These are phyloP conservation scores for Xylaria sp. DNA, from an alignment of 2,329 filamentous ascomycete genomes.

Conservation along the genomic window DNA sequence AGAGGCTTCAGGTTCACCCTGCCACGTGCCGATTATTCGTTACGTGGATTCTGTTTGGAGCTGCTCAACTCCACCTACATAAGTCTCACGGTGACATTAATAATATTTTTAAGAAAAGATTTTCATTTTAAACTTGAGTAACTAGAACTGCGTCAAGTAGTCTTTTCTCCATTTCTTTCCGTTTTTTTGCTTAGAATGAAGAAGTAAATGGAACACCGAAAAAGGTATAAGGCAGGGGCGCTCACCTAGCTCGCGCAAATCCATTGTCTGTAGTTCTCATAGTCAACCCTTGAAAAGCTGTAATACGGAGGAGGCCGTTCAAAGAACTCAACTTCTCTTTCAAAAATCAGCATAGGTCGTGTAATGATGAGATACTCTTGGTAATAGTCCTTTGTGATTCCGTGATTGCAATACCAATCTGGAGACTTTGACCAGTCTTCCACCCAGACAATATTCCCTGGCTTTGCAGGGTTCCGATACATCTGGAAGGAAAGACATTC, in stretches of 20 bases:
- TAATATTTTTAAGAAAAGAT: background rate
- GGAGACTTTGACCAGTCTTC: constrained; percentile 51
- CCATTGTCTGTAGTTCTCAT: background rate
- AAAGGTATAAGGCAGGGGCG: no score
- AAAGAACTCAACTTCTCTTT: constrained; percentile 46
- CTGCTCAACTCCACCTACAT: background rate
- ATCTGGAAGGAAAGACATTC: constrained; percentile 57
- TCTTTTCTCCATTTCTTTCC: no score
- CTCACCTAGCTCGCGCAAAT: background rate
- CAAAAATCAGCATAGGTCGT: constrained; percentile 53
- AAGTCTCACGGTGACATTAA: background rate
- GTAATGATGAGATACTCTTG: constrained; percentile 52
- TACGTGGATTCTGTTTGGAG: no score
- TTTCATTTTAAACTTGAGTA: background rate
- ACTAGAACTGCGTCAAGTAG: background rate
- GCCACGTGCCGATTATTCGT: no score
- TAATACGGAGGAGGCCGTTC: constrained; percentile 37
- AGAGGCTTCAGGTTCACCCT: no score
- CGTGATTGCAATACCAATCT: constrained; percentile 47
- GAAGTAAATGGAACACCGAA: no score
- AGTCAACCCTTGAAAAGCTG: background rate
- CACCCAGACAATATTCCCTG: constrained; percentile 52
- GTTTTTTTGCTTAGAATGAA: no score
- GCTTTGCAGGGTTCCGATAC: constrained; percentile 48
- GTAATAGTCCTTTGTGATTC: constrained; percentile 54